Evolutionary conservation across 306 rosid genomes (phyloP), one percentile per base, ranked within the genome.

Genomic region (Dalbergia cochinchinensis): DNA sequence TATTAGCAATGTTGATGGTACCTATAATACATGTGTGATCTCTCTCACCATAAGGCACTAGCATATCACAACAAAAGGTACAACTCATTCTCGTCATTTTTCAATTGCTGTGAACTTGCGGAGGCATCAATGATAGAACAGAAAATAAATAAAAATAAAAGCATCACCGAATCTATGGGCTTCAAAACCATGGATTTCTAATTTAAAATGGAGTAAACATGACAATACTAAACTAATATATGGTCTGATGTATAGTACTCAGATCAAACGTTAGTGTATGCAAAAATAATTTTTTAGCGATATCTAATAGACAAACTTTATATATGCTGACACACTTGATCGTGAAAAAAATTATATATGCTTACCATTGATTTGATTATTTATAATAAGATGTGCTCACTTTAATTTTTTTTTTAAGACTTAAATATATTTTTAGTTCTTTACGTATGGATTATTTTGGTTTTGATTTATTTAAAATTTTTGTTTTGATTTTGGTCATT

Each of bases 81-180:
- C 69, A 63, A 53, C 78, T 62, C 58, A 20, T 76, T 77, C 31
- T 64, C 57, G 42, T 65, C 78, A 69, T 53, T 69, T 26, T 82
- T 69, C 13, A 64, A 22, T 39, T 68, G 48, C n/a, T 19, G 6
- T 65, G 13, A 44, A 44, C 50, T 44, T 41, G 53, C 4, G 22
- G n/a, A 75, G 44, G 18, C 60, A 74, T 81, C 76, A 68, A 22
- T 15, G 34, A 81, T 58, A 74, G 22, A 58, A 54, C 3, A 63
- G 12, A 2, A 4, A 71, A 71, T 35, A 5, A 39, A 42, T 62
- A 63, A 76, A 0, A 26, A n/a, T 45, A 3, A 76, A 42, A 19
- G 31, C 34, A 64, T 7, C 47, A 41, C 71, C 13, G 51, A 78
- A 78, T 78, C 83, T 58, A 65, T 83, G 86, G 86, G 83, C 80